These are phyloP conservation scores for Verbascum thapsus DNA, from an alignment of 257 asterid genomes.

Conservation along the genomic window DNA sequence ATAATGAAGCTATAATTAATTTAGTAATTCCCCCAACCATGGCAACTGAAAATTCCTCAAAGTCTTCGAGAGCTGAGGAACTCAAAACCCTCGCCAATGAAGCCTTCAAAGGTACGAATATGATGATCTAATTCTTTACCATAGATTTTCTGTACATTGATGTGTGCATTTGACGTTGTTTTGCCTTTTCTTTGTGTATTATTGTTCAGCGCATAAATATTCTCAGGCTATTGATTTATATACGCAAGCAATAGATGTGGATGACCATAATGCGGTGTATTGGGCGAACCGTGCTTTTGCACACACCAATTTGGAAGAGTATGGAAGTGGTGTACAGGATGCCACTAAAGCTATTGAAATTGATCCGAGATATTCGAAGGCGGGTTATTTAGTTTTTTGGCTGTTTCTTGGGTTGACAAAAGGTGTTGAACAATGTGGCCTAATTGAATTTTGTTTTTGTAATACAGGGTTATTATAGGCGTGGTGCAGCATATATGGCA, in stretches of 20 bases:
- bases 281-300: too few relatives aligned
- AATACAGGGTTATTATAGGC: conserved; percentile 89
- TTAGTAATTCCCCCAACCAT: conserved; percentile 68
- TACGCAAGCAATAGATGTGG: too few relatives aligned
- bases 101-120: conserved; percentile 81
- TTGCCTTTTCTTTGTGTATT: conserved; percentile 9
- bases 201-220: too few relatives aligned
- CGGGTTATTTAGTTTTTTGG: neutral
- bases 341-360: too few relatives aligned
- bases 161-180: neutral
- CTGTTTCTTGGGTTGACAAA: conserved; percentile 15
- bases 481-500: conserved; percentile 91
- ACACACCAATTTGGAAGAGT: too few relatives aligned
- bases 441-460: conserved; percentile 19
- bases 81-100: conserved; percentile 83
- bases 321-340: too few relatives aligned
- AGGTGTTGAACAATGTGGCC: conserved; percentile 19
- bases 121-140: too few relatives aligned
- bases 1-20: too few relatives aligned
- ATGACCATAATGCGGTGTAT: too few relatives aligned
- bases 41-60: conserved; percentile 62
- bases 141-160: neutral
- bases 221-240: too few relatives aligned
- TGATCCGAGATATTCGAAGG: too few relatives aligned
- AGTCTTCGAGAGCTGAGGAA: conserved; percentile 67